Evolutionary conservation across 1,284 basidiomycete genomes (phyloP), one percentile per base, ranked within the genome.

Genomic region (Kwoniella shivajii): DNA sequence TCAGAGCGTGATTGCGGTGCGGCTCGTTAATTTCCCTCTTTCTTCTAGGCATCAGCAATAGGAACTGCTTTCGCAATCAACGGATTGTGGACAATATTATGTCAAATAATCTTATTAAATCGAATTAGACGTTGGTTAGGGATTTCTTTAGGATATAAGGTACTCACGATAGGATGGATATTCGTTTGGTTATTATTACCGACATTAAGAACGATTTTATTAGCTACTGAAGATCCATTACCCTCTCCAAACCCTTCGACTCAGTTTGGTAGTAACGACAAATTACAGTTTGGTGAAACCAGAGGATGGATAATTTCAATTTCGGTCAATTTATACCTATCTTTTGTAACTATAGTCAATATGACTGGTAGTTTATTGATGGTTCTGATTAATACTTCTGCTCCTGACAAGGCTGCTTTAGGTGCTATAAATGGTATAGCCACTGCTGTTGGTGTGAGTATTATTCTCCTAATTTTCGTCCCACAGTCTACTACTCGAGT

Each of bases 381-480:
- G 73, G 75, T 73, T 4, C 53, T 76, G 10, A 67, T 76, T 41
- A 76, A 76, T 50, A 65, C 66, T 56, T 57, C 64, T 4, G 65
- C 68, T 48, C 75, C 75, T 2, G 72, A 75, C 50, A 65, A 63
- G 41, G 63, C 67, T 10, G 69, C 75, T 14, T 51, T 75, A 6
- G 75, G 75, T 1, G 72, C 70, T n/a, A 67, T 76, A n/a, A 75
- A 76, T 45, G 75, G 75, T 3, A 70, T 76, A 20, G 57, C 60
- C 7, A 75, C 73, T 1, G 69, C 73, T 13, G 66, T 74, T 0
- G 70, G 70, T 2, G 69, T 67, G 51, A 66, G 69, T 70, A 7
- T 24, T 18, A 27, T 30, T 22, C 16, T 36, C 13, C 34, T 2
- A 16, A 33, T 48, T 50, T 18, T 18, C 33, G n/a, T n/a, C n/a